Conservation (phyloP, 768 basidiomycete species). For the Phanerochaete carnosa region DNA sequence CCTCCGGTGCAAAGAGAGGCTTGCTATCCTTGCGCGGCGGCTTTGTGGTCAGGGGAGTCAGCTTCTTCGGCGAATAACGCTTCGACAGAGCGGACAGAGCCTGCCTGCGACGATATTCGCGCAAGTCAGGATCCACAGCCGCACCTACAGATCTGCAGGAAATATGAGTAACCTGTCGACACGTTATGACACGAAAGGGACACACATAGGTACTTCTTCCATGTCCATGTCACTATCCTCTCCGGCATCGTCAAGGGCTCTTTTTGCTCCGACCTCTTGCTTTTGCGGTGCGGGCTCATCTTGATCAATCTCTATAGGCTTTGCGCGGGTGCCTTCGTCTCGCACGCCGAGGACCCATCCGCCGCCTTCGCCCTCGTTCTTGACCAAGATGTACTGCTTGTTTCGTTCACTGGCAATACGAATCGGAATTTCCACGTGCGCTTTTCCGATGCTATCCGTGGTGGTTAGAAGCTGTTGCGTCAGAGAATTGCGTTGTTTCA, state of each 20-base stretch:
- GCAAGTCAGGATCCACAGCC: constrained; percentile 56
- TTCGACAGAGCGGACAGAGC: constrained; percentile 57
- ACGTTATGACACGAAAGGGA: background rate
- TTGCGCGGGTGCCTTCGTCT: constrained; percentile 78
- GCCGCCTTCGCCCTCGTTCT: constrained; percentile 82
- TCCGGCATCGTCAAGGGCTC: constrained; percentile 31
- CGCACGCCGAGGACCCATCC: constrained; percentile 95
- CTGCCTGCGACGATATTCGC: constrained; percentile 56
- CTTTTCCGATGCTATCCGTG: constrained; percentile 89
- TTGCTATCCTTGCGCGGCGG: constrained; percentile 34
- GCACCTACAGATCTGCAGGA: constrained; percentile 7
- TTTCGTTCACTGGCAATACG: constrained; percentile 95
- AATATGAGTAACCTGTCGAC: constrained; percentile 21
- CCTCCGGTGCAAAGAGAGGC: constrained; percentile 54
- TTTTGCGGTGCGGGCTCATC: constrained; percentile 2
- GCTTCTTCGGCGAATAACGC: constrained; percentile 41
- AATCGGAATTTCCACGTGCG: constrained; percentile 85
- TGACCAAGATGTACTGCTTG: constrained; percentile 90
- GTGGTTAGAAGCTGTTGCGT: constrained; percentile 92
- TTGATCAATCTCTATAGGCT: constrained; percentile 82
- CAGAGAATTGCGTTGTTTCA: constrained; percentile 83
- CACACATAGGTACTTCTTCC: constrained; percentile 79
- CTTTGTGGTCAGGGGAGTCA: constrained; percentile 27
- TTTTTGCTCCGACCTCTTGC: constrained; percentile 7
- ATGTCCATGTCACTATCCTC: constrained; percentile 56